A percentile compares a stretch with the other conserved stretches of the same genome.
phyloP scores from a whole-genome alignment of 2,329 filamentous ascomycete genomes.

The Ophiosphaerella korrae region DNA sequence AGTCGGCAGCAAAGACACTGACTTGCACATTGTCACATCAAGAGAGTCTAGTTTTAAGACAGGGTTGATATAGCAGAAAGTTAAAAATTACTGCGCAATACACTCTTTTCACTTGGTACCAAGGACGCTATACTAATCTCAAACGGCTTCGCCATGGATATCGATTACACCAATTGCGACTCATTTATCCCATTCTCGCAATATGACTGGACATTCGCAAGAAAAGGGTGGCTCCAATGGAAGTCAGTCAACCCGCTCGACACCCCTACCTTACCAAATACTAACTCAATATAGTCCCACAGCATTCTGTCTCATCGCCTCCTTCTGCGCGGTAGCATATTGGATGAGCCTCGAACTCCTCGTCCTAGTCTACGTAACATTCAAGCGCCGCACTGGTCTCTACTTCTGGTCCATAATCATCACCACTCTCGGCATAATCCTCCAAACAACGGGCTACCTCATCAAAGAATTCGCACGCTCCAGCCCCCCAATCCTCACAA shows the following conservation, averaged over 20 bases:
- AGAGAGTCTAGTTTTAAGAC: not conserved
- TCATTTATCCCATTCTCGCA: conserved; percentile 7
- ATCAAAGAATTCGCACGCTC: conserved; percentile 47
- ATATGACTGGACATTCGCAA: conserved; percentile 8
- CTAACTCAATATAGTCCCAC: conserved; percentile 5
- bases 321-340: conserved; percentile 20
- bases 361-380: conserved; percentile 50
- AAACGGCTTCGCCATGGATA: not conserved
- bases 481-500: conserved; percentile 3
- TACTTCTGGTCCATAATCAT: conserved; percentile 54
- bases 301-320: conserved; percentile 11
- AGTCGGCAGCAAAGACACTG: not conserved
- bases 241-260: conserved; percentile 1
- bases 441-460: conserved; percentile 47
- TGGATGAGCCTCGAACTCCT: conserved; percentile 48
- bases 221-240: conserved; percentile 7
- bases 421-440: conserved; percentile 46
- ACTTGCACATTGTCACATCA: not conserved
- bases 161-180: conserved; percentile 11
- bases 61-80: not conserved
- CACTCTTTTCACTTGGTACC: not conserved
- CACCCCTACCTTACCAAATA: not conserved
- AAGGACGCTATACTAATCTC: not conserved
- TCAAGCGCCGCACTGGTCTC: conserved; percentile 49
- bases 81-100: not conserved